These are phyloP conservation scores for Neocatenulostroma microsporum DNA, from an alignment of 2,329 filamentous ascomycete genomes.

Conservation along the genomic window DNA sequence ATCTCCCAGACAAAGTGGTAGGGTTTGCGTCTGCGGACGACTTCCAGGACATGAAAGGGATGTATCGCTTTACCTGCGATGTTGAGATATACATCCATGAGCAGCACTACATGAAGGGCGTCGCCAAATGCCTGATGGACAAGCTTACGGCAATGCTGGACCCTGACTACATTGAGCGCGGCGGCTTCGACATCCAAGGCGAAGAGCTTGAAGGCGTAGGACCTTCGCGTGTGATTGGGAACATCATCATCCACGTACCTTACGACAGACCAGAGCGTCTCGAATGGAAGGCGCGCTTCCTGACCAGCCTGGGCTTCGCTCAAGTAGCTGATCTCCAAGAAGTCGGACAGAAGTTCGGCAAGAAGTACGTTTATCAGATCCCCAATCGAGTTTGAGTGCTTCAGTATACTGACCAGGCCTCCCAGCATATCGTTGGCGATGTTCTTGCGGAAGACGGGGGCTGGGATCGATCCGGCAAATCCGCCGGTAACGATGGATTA, in stretches of 20 bases:
- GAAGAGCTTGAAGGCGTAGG: conserved; percentile 18
- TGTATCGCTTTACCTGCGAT: conserved; percentile 50
- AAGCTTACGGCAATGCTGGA: conserved; percentile 46
- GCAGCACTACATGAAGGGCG: conserved; percentile 48
- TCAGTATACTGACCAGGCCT: no score
- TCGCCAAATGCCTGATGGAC: conserved; percentile 65
- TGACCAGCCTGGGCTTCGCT: conserved; percentile 29
- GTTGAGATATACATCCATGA: conserved; percentile 58
- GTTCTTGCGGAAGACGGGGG: conserved; percentile 22
- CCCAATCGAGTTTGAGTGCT: no score
- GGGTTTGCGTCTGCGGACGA: conserved; percentile 58
- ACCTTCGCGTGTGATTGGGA: conserved; percentile 23
- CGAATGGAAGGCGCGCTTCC: conserved; percentile 30
- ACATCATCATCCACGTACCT: conserved; percentile 31
- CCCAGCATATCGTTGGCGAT: conserved; percentile 19
- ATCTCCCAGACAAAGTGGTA: conserved; percentile 44
- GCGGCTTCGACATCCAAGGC: conserved; percentile 21
- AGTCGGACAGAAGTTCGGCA: conserved; percentile 25
- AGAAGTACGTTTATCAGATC: conserved; percentile 18
- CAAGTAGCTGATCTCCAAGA: conserved; percentile 17
- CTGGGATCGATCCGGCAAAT: conserved; percentile 13
- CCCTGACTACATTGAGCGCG: conserved; percentile 19
- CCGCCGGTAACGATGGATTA: conserved; percentile 11
- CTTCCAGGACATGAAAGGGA: conserved; percentile 42
- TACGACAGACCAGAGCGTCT: conserved; percentile 27